Base-by-base conservation (phyloP, 2,329 filamentous ascomycete genomes). In the Xylaria hypoxylon region DNA sequence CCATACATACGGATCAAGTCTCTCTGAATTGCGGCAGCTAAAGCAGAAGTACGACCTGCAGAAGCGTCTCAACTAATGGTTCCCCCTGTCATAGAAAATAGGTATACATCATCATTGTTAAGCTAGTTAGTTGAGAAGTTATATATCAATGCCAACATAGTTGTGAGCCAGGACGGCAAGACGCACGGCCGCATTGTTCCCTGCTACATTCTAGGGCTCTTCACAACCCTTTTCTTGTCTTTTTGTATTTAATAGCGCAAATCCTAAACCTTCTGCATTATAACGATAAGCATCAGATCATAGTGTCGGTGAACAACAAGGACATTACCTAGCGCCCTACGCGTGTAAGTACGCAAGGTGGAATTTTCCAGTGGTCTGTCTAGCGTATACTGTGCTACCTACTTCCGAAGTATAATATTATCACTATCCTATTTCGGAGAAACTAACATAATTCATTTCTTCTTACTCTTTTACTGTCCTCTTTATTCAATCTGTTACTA, bases 31-130 rank as follows among this genome's bases (percentile, higher is more conserved):
- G 26, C 68, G 62, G 31, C n/a, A 57, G 3, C 52, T 78, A 22
- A 78, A 78, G 71, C 56, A 67, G 56, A 64, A 67, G 38, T 75
- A 70, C 50, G 76, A 78, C 58, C 76, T 75, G 7, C 40, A 66
- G 1, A 71, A 73, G 1, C 64, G 65, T 0, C 76, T 77, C 11
- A 71, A 72, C 26, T 76, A 77, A 58, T 78, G 73, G 76, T 77
- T 76, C 51, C 64, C 65, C 8, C 26, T 69, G 15, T 68, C 56
- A n/a, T 52, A 24, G 45, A 19, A 5, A 52, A 33, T 15, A 22
- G 3, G 22, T 24, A 17, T n/a, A 17, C 10, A 40, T 2, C 38
- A 7, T 24, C 50, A 5, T 50, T 31, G 24, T n/a, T 51, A 17
- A 28, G 10, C 10, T 35, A 24, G 26, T 40, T 35, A 19, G 24